Evolutionary conservation across 2,329 filamentous ascomycete species (phyloP).

Genomic region (Ilyonectria destructans): DNA sequence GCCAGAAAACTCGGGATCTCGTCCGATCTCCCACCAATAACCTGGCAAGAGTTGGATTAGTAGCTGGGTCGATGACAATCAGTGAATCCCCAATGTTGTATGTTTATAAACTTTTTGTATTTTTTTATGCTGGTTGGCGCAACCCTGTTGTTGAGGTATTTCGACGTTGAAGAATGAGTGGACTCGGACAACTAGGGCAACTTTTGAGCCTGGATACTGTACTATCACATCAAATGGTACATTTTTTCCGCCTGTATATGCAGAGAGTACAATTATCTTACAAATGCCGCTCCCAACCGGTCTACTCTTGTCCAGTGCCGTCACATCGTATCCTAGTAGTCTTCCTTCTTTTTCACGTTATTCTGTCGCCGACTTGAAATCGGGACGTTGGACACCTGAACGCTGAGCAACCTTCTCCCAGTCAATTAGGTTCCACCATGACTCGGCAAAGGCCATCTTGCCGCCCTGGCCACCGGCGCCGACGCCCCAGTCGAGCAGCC

Average conservation of each 20-base stretch:
- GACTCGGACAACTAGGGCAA: conserved; percentile 9
- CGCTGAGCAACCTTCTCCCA: conserved; percentile 80
- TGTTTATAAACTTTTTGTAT: conserved; percentile 26
- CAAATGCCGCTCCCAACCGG: conserved; percentile 42
- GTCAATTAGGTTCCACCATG: conserved; percentile 92
- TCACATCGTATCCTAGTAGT: conserved; percentile 36
- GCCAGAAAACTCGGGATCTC: conserved; percentile 44
- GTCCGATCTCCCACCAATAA: conserved; percentile 44
- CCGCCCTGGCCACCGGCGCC: conserved; percentile 73
- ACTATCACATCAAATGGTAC: conserved; percentile 48
- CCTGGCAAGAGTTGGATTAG: conserved; percentile 45
- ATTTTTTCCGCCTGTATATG: conserved; percentile 51
- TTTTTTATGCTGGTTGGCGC: neutral
- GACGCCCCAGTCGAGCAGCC: conserved; percentile 84
- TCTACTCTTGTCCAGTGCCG: conserved; percentile 37
- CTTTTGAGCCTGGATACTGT: conserved; percentile 19
- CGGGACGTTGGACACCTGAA: conserved; percentile 54
- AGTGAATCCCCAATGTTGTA: conserved; percentile 47
- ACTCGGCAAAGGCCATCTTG: conserved; percentile 82
- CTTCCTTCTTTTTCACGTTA: conserved; percentile 14
- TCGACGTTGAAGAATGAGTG: neutral
- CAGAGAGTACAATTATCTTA: conserved; percentile 53
- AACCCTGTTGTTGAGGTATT: neutral
- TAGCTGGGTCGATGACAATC: conserved; percentile 46
- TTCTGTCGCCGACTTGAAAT: conserved; percentile 50